Evolutionary conservation across 176 grass and related monocot genomes (phyloP).

Genomic region (Elymus sibiricus): DNA sequence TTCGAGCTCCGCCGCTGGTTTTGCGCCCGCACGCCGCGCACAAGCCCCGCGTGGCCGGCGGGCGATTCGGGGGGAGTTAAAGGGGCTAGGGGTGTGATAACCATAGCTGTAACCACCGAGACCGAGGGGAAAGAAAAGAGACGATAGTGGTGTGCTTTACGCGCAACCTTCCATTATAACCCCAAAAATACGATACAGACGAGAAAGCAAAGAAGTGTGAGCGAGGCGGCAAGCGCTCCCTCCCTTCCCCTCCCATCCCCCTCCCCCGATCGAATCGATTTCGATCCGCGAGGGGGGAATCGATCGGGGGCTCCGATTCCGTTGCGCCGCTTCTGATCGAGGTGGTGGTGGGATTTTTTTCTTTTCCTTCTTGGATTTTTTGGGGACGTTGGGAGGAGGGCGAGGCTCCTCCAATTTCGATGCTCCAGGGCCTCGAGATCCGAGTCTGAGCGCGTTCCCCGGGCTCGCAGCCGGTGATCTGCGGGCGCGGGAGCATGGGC

Average conservation of each 20-base stretch:
- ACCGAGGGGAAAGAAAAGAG: not conserved
- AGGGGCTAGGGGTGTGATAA: not conserved
- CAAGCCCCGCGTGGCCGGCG: not conserved
- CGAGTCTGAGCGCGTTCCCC: not conserved
- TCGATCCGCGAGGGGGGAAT: not conserved
- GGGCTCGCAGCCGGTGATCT: constrained; percentile 23
- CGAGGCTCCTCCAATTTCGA: constrained; percentile 21
- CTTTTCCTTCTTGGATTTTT: not conserved
- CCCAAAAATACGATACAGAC: constrained; percentile 30
- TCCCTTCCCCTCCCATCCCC: not conserved
- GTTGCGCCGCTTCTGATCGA: not conserved
- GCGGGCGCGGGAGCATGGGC: constrained; percentile 28
- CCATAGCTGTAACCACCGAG: not conserved
- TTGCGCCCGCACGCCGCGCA: not conserved
- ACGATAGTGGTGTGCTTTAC: constrained; percentile 36
- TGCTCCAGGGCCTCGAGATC: constrained; percentile 30
- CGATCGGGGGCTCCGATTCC: not conserved
- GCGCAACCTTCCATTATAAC: constrained; percentile 53
- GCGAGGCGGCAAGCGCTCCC: constrained; percentile 8
- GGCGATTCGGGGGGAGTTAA: not conserved
- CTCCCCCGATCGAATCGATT: constrained; percentile 37
- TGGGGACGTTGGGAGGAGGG: not conserved
- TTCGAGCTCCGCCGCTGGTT: not conserved
- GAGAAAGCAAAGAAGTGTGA: constrained; percentile 33
- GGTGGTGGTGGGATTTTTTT: not conserved